A percentile compares a stretch with the other conserved stretches of the same genome.
phyloP scores from a whole-genome alignment of 2,329 filamentous ascomycete genomes.

The Fusarium luffae region DNA sequence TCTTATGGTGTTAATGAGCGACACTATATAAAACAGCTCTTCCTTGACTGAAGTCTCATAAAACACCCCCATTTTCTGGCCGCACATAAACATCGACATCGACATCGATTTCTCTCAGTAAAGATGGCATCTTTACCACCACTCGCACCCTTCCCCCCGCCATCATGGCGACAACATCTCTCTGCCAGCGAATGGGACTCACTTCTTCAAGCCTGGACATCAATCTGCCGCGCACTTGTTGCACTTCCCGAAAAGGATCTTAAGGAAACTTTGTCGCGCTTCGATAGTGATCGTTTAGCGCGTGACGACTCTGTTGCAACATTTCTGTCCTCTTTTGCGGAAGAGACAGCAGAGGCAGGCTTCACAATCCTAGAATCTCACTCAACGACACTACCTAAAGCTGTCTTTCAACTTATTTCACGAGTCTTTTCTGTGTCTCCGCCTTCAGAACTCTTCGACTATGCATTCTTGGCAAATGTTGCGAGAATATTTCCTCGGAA shows the following conservation, averaged over 20 bases:
- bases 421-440: slow-evolving; percentile 60
- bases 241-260: slow-evolving; percentile 69
- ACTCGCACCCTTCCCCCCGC: slow-evolving; percentile 81
- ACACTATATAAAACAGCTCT: slow-evolving; percentile 12
- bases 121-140: slow-evolving; percentile 68
- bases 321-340: slow-evolving; percentile 77
- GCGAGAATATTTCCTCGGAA: slow-evolving; percentile 74
- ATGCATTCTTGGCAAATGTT: slow-evolving; percentile 76
- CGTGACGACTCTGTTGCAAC: slow-evolving; percentile 67
- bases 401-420: slow-evolving; percentile 72
- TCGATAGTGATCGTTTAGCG: slow-evolving; percentile 46
- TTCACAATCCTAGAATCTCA: slow-evolving; percentile 50
- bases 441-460: slow-evolving; percentile 66
- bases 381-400: slow-evolving; percentile 65
- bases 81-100: not conserved
- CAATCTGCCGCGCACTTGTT: slow-evolving; percentile 73
- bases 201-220: slow-evolving; percentile 80
- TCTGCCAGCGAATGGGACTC: slow-evolving; percentile 78
- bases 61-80: not conserved
- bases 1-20: slow-evolving; percentile 3
- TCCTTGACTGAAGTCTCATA: not conserved
- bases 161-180: slow-evolving; percentile 73
- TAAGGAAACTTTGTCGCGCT: slow-evolving; percentile 56
- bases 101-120: not conserved
- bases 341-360: slow-evolving; percentile 59